A percentile compares a stretch with the other conserved stretches of the same genome.
phyloP scores from a whole-genome alignment of 495 filamentous ascomycete species.

The Penicillium subrubescens region DNA sequence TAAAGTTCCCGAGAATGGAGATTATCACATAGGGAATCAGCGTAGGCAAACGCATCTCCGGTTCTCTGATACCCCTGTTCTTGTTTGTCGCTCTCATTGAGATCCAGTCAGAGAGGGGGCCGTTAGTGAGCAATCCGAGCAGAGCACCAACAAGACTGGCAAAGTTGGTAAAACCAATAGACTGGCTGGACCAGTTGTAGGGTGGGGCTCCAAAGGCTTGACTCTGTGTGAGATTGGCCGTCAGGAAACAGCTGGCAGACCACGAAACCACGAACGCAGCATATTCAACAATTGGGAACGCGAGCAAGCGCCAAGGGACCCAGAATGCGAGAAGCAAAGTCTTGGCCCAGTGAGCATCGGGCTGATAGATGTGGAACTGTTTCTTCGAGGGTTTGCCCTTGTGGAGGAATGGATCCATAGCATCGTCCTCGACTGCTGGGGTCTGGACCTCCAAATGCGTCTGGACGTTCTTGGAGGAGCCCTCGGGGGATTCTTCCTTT shows the following conservation, averaged over 20 bases:
- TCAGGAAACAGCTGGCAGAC: slow-evolving; percentile 60
- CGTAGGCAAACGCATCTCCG: slow-evolving; percentile 67
- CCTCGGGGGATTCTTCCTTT: neutral
- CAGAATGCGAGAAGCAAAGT: slow-evolving; percentile 42
- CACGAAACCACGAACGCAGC: slow-evolving; percentile 61
- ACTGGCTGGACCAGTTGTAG: slow-evolving; percentile 54
- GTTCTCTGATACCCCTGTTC: slow-evolving; percentile 67
- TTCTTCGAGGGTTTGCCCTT: slow-evolving; percentile 53
- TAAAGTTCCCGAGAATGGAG: slow-evolving; percentile 60
- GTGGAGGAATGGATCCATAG: slow-evolving; percentile 40
- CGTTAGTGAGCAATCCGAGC: slow-evolving; percentile 59
- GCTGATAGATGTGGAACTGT: slow-evolving; percentile 58
- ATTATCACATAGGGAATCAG: slow-evolving; percentile 63
- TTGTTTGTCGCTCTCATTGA: slow-evolving; percentile 56
- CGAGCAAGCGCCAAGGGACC: slow-evolving; percentile 59
- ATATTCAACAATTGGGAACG: slow-evolving; percentile 66
- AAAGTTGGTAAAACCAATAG: slow-evolving; percentile 55
- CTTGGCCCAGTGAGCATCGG: slow-evolving; percentile 40
- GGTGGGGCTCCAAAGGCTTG: slow-evolving; percentile 63
- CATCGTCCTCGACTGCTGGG: slow-evolving; percentile 4
- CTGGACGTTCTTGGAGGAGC: neutral
- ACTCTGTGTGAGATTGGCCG: slow-evolving; percentile 64
- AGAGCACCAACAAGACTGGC: slow-evolving; percentile 50
- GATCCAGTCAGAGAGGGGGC: slow-evolving; percentile 61
- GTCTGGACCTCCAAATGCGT: neutral